Base-by-base conservation (phyloP, 208 protist species). In the Wallacemonas sp. region DNA sequence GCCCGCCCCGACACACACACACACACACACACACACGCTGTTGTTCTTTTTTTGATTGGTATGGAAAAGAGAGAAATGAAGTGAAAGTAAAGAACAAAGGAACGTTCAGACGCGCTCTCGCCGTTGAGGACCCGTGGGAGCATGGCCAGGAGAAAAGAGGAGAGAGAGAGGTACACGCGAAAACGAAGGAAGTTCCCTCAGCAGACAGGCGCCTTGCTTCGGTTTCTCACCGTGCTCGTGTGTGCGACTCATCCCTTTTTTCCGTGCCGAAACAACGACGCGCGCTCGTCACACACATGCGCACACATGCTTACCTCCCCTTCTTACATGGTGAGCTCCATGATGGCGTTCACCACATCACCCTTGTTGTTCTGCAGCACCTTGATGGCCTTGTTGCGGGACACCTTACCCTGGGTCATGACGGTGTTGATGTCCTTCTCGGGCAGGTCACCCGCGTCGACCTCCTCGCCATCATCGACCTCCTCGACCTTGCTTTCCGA, bases 401-500 rank as follows among this genome's bases (percentile, higher is more conserved):
- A 81, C 42, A 87, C 79, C 66, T 81, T 81, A 30, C 69, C 85
- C 75, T 93, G 86, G 53, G 36, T 76, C 83, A 91, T 91, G 52
- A 95, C 87, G 53, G 90, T 66, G 36, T 88, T 82, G 75, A 94
- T 94, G 64, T 92, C 85, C 81, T 91, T 95, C 67, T 92, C 86
- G 44, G 81, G 74, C 21, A 95, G 61, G 10, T 73, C 79, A 48
- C 80, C 79, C 37, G 68, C 72, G 36, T 88, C 85, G 27, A 79
- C 73, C 27, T 85, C 76, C 36, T 94, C 81, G 48, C 41, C 78
- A 60, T 74, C 78, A 13, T 79, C 85, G 41, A 74, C 68, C 50
- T 67, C 73, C 22, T 70, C 75, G 32, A 45, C 65, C 27, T 66
- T 33, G 36, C 44, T 44, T 39, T 59, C 62, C 24, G 73, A 71